phyloP scores from a whole-genome alignment of 805 yeast species.

The Wickerhamiella galacta region DNA sequence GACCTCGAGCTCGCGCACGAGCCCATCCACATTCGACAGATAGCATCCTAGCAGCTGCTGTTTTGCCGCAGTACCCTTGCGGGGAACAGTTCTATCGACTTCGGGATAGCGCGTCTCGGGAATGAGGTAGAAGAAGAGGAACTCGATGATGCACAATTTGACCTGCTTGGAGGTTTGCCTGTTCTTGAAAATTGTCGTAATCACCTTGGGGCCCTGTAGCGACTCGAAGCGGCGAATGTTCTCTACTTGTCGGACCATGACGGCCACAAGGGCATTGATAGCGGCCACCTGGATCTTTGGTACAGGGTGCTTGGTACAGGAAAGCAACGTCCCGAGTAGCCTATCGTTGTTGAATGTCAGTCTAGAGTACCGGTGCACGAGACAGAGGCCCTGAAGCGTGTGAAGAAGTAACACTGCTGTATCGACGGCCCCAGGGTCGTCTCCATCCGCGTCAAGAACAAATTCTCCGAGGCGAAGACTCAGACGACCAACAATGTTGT shows the following conservation, averaged over 20 bases:
- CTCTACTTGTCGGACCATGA: constrained; percentile 38
- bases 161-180: constrained; percentile 32
- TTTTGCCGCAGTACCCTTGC: constrained; percentile 31
- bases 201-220: constrained; percentile 35
- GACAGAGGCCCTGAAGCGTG: constrained; percentile 38
- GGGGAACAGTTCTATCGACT: constrained; percentile 13
- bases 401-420: constrained; percentile 13
- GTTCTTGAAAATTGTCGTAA: constrained; percentile 31
- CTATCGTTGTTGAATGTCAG: constrained; percentile 31
- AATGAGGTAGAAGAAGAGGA: constrained; percentile 47
- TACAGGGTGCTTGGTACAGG: constrained; percentile 5
- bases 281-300: constrained; percentile 23
- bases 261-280: constrained; percentile 40
- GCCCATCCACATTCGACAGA: constrained; percentile 29
- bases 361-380: constrained; percentile 42
- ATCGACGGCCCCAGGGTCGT: not conserved
- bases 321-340: constrained; percentile 4
- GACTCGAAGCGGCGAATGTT: constrained; percentile 44
- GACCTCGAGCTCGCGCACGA: constrained; percentile 30
- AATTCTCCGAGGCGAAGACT: constrained; percentile 7
- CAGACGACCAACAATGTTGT: constrained; percentile 30
- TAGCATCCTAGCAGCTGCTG: constrained; percentile 27
- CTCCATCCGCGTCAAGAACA: not conserved
- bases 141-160: constrained; percentile 49
- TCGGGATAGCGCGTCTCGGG: constrained; percentile 32